Percentiles rank a stretch among this genome's conserved stretches.
Evolutionary conservation across 441 rosid genomes (phyloP).

Genomic region (Croton laevigatus): DNA sequence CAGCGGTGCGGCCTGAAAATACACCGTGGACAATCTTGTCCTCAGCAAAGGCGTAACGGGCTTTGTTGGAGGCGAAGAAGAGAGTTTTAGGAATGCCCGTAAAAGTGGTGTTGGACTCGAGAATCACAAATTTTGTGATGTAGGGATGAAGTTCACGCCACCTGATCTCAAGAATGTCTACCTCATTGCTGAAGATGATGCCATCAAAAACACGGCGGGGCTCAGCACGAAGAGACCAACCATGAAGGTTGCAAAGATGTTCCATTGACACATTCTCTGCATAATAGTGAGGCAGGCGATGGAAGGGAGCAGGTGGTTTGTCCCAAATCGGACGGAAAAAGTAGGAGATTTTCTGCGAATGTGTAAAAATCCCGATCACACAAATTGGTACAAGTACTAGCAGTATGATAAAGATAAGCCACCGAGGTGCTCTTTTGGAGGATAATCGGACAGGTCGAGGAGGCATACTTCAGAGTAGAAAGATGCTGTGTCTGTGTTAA

Average conservation of each 20-base stretch:
- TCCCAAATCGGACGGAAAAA: slow-evolving; percentile 87
- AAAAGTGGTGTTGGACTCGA: slow-evolving; percentile 85
- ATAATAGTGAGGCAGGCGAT: slow-evolving; percentile 73
- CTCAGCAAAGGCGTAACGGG: slow-evolving; percentile 52
- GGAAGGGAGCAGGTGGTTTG: slow-evolving; percentile 61
- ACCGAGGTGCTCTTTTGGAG: slow-evolving; percentile 36
- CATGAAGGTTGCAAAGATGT: slow-evolving; percentile 74
- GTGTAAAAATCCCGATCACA: slow-evolving; percentile 42
- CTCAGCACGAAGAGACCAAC: slow-evolving; percentile 60
- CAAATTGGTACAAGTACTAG: slow-evolving; percentile 45
- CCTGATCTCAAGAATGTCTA: slow-evolving; percentile 77
- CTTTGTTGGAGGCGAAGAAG: slow-evolving; percentile 47
- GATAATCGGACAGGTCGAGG: slow-evolving; percentile 30
- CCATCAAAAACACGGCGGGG: slow-evolving; percentile 68
- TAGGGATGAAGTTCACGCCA: slow-evolving; percentile 75
- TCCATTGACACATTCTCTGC: slow-evolving; percentile 85
- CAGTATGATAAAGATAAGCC: slow-evolving; percentile 30
- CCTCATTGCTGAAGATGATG: slow-evolving; percentile 82
- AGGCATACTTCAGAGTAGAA: slow-evolving; percentile 44
- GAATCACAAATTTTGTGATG: slow-evolving; percentile 65
- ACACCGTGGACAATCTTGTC: slow-evolving; percentile 64
- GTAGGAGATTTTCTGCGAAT: slow-evolving; percentile 52
- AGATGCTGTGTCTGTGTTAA: slow-evolving; percentile 17
- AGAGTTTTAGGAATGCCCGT: slow-evolving; percentile 83
- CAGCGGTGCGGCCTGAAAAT: slow-evolving; percentile 45